Evolutionary conservation across 1,284 basidiomycete genomes (phyloP), one percentile per base, ranked within the genome.

Genomic region (Exobasidium rhododendri): DNA sequence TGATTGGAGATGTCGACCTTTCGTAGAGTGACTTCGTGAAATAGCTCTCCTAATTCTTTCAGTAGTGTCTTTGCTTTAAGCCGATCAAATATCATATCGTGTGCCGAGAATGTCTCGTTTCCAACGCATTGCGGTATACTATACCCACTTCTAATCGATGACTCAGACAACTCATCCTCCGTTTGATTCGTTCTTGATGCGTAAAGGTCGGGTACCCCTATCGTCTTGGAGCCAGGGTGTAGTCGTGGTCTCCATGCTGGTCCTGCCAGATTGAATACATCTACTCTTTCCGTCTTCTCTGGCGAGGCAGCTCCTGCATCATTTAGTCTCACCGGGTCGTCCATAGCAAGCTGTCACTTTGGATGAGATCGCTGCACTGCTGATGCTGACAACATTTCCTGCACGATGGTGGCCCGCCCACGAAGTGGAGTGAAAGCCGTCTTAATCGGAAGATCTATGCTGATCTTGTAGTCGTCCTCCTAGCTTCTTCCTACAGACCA

Each of bases 131-230:
- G 32, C 29, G 83, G 82, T 26, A 87, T 82, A 5, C 83, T 75
- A 66, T 90, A 89, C 0, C 94, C 94, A 75, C 85, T 85, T 82
- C 89, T 90, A 62, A 97, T 86, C 70, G 88, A 89, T 0, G 80
- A 74, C 62, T 90, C 87, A 0, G 89, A 88, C 59, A 96, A 82
- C 3, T 87, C 81, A 74, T 96, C 92, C 80, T 96, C 94, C 22
- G 47, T 13, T 13, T 40, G 20, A 24, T 47, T 35, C 17, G 89
- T 86, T 58, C 86, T 84, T 2, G 92, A 89, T 44, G 92, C 92
- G 77, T 89, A 87, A 77, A 92, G 92, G 35, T 92, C 91, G 56
- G 87, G 86, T 75, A 61, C 58, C 29, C 66, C 66, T 6, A 63
- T 51, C 2, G 47, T 52, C 10, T 56, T 40, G 1, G 64, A 65